Evolutionary conservation across 495 filamentous ascomycete genomes (phyloP).

Genomic region (Lentithecium fluviatile): DNA sequence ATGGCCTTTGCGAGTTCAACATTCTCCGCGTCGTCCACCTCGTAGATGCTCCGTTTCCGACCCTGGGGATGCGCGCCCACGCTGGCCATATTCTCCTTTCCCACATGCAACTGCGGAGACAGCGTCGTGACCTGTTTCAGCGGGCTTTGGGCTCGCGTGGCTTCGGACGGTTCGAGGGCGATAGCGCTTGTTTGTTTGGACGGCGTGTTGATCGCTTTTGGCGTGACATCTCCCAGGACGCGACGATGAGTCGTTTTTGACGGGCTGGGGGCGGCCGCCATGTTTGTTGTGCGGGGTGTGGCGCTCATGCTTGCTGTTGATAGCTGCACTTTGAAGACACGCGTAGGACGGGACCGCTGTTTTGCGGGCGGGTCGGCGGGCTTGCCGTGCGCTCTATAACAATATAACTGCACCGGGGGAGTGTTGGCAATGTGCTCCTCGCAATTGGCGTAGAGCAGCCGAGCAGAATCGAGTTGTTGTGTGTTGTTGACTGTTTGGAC

Average conservation of each 20-base stretch:
- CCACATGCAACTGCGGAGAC: conserved; percentile 20
- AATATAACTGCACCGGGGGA: neutral
- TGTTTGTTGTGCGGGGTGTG: conserved; percentile 16
- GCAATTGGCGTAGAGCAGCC: neutral
- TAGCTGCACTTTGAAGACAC: conserved; percentile 10
- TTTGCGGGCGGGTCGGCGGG: neutral
- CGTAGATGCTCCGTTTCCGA: conserved; percentile 32
- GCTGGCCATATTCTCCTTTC: conserved; percentile 19
- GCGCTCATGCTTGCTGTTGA: conserved; percentile 17
- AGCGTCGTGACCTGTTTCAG: conserved; percentile 34
- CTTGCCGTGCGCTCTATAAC: neutral
- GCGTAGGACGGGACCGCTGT: conserved; percentile 17
- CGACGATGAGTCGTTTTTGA: conserved; percentile 25
- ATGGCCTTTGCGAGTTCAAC: conserved; percentile 5
- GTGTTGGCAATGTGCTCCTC: neutral
- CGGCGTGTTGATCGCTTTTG: conserved; percentile 30
- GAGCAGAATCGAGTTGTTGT: neutral
- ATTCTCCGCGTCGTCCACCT: conserved; percentile 30
- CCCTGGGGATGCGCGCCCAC: neutral
- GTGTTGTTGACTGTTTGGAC: conserved; percentile 5
- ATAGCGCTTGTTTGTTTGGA: conserved; percentile 13
- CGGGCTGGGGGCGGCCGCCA: conserved; percentile 12
- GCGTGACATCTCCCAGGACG: conserved; percentile 35
- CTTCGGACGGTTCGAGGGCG: conserved; percentile 4
- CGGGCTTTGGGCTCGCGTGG: conserved; percentile 21